A percentile compares a stretch with the other conserved stretches of the same genome.
phyloP scores from a whole-genome alignment of 2,329 filamentous ascomycete genomes.

The Trichophaea hybrida region DNA sequence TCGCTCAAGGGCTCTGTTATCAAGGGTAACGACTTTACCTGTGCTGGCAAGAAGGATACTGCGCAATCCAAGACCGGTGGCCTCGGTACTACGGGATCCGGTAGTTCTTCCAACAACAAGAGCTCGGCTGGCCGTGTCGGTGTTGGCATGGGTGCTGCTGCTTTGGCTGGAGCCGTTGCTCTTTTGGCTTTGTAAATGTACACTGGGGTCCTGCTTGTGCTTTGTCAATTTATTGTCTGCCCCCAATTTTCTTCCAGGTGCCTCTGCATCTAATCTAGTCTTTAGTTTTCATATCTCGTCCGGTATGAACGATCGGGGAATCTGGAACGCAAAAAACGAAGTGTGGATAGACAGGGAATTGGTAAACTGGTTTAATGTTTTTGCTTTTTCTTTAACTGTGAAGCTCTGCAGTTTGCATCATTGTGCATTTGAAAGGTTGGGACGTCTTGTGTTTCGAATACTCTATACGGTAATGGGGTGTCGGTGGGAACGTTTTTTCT shows the following conservation, averaged over 20 bases:
- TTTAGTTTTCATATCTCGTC: slow-evolving; percentile 2
- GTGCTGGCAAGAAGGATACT: slow-evolving; percentile 41
- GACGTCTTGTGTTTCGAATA: neutral
- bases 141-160: slow-evolving; percentile 15
- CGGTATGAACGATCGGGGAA: neutral
- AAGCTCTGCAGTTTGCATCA: neutral
- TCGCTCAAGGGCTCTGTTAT: slow-evolving; percentile 33
- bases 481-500: neutral
- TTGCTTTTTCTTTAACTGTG: neutral
- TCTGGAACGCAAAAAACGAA: neutral
- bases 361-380: neutral
- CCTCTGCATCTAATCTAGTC: neutral
- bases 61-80: slow-evolving; percentile 18
- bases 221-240: slow-evolving; percentile 6
- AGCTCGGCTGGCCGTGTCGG: slow-evolving; percentile 26
- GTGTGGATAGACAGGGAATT: neutral
- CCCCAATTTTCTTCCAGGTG: neutral
- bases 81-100: slow-evolving; percentile 25
- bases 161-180: slow-evolving; percentile 16
- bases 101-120: slow-evolving; percentile 29
- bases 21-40: slow-evolving; percentile 37
- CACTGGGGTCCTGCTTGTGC: slow-evolving; percentile 9
- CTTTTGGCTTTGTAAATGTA: slow-evolving; percentile 22
- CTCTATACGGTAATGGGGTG: neutral
- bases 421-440: neutral